Percentiles rank a stretch among this genome's conserved stretches.
Evolutionary conservation across 306 rosid genomes (phyloP).

Genomic region (Geum urbanum): DNA sequence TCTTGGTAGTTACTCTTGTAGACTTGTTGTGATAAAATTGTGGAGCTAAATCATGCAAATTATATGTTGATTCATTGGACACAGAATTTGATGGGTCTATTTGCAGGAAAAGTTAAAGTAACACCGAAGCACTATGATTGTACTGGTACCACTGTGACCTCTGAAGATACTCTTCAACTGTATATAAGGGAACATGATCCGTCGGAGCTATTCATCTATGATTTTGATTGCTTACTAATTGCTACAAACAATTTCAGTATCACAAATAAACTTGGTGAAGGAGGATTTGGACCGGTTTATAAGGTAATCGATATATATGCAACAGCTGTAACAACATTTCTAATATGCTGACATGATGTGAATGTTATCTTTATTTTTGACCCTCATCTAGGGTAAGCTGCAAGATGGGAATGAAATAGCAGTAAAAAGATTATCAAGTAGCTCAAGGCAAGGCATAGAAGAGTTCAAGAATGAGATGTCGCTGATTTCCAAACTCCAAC

Average conservation of each 20-base stretch:
- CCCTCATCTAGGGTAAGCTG: constrained; percentile 31
- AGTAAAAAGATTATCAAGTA: constrained; percentile 16
- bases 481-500: constrained; percentile 35
- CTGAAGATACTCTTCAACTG: neutral
- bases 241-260: constrained; percentile 18
- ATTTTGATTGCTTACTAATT: constrained; percentile 11
- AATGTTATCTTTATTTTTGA: neutral
- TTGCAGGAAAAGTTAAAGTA: constrained; percentile 1
- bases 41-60: neutral
- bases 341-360: neutral
- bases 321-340: neutral
- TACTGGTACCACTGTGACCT: too few species aligned
- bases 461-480: neutral
- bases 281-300: constrained; percentile 29
- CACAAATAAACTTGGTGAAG: constrained; percentile 26
- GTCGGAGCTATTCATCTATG: constrained; percentile 1
- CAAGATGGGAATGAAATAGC: constrained; percentile 34
- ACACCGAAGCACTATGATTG: neutral
- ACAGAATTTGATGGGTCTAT: neutral
- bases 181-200: neutral
- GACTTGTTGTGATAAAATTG: too few species aligned
- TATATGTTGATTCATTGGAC: neutral
- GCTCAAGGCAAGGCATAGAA: too few species aligned
- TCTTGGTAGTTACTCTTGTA: neutral
- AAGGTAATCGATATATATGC: neutral